A percentile compares a stretch with the other conserved stretches of the same genome.
phyloP scores from a whole-genome alignment of 495 filamentous ascomycete genomes.

The Pyrenula aspistea region DNA sequence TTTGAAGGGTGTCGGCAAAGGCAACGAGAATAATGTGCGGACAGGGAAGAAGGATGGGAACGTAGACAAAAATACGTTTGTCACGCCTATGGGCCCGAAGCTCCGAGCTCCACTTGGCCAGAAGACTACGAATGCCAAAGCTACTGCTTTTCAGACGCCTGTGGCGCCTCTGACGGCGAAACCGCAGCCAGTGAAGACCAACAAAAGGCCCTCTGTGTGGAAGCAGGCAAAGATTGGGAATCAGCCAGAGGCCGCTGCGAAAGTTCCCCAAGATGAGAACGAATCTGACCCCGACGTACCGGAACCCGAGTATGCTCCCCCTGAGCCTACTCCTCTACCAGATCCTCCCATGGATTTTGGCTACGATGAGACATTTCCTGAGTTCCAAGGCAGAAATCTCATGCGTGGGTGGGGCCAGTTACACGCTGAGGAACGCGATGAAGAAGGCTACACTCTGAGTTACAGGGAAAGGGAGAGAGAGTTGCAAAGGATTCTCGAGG shows the following conservation, averaged over 20 bases:
- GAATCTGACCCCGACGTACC: slow-evolving; percentile 51
- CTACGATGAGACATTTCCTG: slow-evolving; percentile 38
- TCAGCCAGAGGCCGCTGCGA: slow-evolving; percentile 17
- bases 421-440: slow-evolving; percentile 53
- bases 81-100: slow-evolving; percentile 77
- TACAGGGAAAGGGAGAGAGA: slow-evolving; percentile 47
- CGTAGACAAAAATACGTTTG: slow-evolving; percentile 48
- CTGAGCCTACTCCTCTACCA: slow-evolving; percentile 51
- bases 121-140: slow-evolving; percentile 94
- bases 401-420: slow-evolving; percentile 50
- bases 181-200: slow-evolving; percentile 33
- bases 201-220: slow-evolving; percentile 35
- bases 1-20: slow-evolving; percentile 47
- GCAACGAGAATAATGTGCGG: slow-evolving; percentile 51
- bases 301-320: slow-evolving; percentile 69
- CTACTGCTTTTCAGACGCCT: slow-evolving; percentile 55
- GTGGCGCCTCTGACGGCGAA: slow-evolving; percentile 27
- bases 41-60: slow-evolving; percentile 45
- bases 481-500: slow-evolving; percentile 14
- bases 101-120: slow-evolving; percentile 73
- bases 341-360: slow-evolving; percentile 70
- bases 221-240: slow-evolving; percentile 28
- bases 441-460: slow-evolving; percentile 49
- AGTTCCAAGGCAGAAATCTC: slow-evolving; percentile 50
- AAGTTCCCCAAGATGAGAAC: slow-evolving; percentile 17